These are phyloP conservation scores for Arctium lappa DNA, from an alignment of 129 eudicot genomes.

Conservation along the genomic window DNA sequence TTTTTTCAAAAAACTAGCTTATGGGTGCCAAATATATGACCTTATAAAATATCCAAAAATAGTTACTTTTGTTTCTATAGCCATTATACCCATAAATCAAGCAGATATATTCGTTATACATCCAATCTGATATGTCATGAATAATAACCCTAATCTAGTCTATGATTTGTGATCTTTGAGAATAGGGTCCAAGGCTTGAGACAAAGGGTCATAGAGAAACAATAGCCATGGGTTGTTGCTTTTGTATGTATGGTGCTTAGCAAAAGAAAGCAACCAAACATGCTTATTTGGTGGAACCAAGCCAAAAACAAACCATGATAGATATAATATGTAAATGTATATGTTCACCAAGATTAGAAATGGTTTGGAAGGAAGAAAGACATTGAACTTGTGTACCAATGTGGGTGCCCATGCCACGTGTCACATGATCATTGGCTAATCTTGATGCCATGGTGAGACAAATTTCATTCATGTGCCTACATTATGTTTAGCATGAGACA, in stretches of 20 bases:
- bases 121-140: not conserved
- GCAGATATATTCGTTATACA: not conserved
- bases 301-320: not conserved
- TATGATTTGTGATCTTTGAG: not conserved
- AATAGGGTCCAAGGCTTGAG: not conserved
- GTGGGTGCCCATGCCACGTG: conserved; percentile 5
- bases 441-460: conserved; percentile 12
- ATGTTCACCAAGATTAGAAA: not conserved
- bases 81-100: not conserved
- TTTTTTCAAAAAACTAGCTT: too few species aligned
- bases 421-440: not conserved
- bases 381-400: conserved; percentile 3
- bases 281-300: not conserved
- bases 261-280: conserved; percentile 26
- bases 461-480: conserved; percentile 4
- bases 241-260: conserved; percentile 10
- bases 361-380: not conserved
- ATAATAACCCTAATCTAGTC: not conserved
- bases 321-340: not conserved
- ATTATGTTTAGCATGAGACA: conserved; percentile 3
- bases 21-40: too few species aligned
- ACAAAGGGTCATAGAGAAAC: not conserved
- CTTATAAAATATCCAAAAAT: not conserved
- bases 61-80: not conserved
- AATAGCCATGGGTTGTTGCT: conserved; percentile 23